Percentiles rank a stretch among this genome's conserved stretches.
Conservation (phyloP, 805 yeast genomes). For the Ogataea zsoltii region DNA sequence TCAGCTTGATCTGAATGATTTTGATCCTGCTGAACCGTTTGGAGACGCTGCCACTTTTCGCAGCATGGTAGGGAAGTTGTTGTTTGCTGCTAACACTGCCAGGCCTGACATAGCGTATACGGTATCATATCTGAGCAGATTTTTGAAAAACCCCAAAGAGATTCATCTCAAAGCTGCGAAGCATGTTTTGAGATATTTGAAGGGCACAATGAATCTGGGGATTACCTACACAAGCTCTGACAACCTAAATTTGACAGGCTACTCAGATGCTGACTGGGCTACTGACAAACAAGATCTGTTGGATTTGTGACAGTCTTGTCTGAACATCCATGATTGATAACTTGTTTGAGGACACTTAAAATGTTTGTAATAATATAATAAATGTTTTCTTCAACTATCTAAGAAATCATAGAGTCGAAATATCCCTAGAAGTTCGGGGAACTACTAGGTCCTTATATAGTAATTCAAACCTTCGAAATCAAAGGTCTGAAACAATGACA, state of each 20-base stretch:
- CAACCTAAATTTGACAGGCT: constrained; percentile 5
- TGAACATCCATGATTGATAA: too few species aligned
- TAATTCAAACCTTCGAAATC: too few species aligned
- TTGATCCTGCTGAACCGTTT: not conserved
- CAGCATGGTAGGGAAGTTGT: constrained; percentile 9
- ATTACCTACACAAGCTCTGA: not conserved
- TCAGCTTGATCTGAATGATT: not conserved
- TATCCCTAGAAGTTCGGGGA: too few species aligned
- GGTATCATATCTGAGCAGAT: constrained; percentile 1
- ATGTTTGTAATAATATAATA: too few species aligned
- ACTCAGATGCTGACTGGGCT: constrained; percentile 18
- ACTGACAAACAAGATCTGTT: too few species aligned
- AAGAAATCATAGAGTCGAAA: too few species aligned
- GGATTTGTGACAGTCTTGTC: too few species aligned
- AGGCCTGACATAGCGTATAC: constrained; percentile 3
- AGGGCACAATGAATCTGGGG: constrained; percentile 10
- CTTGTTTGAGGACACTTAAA: too few species aligned
- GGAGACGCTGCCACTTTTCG: not conserved
- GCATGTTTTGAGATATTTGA: constrained; percentile 13
- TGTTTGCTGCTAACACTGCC: constrained; percentile 6
- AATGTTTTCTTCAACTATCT: too few species aligned
- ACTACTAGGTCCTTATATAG: too few species aligned
- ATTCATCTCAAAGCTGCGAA: constrained; percentile 10
- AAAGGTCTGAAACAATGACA: too few species aligned
- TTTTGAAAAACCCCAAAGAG: not conserved